These are phyloP conservation scores for Anthracocystis panici-leucophaei DNA, from an alignment of 1,284 basidiomycete genomes.

Conservation along the genomic window DNA sequence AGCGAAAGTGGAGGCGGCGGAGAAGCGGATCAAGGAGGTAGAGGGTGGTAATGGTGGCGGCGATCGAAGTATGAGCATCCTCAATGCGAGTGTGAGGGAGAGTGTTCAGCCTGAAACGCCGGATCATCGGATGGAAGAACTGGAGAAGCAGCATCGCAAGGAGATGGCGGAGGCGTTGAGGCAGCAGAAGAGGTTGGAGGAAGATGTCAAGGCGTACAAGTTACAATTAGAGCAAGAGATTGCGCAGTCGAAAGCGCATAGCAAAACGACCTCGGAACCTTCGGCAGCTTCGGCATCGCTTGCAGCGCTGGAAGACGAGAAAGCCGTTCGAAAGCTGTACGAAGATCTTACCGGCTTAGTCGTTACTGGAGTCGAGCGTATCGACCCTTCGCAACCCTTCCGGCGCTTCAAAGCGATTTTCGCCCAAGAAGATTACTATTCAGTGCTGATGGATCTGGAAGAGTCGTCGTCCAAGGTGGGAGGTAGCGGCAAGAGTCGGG, in stretches of 20 bases:
- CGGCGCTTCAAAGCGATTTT: constrained; percentile 60
- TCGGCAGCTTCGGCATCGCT: constrained; percentile 20
- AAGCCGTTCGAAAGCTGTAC: constrained; percentile 64
- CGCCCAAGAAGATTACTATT: constrained; percentile 61
- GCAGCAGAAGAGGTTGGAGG: constrained; percentile 31
- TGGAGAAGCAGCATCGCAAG: constrained; percentile 35
- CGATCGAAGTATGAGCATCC: constrained; percentile 42
- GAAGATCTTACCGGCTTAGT: constrained; percentile 67
- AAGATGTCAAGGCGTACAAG: constrained; percentile 45
- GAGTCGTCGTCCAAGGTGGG: constrained; percentile 37
- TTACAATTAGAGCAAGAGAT: constrained; percentile 52
- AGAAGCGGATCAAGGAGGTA: constrained; percentile 35
- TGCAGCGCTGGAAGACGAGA: constrained; percentile 50
- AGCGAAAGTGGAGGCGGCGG: constrained; percentile 45
- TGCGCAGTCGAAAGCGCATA: constrained; percentile 33
- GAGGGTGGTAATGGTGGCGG: constrained; percentile 17
- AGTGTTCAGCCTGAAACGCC: constrained; percentile 33
- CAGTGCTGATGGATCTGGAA: constrained; percentile 62
- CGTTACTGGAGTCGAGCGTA: constrained; percentile 53
- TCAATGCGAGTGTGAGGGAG: constrained; percentile 36
- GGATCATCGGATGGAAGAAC: constrained; percentile 21
- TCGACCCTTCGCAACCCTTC: constrained; percentile 18
- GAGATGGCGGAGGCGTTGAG: constrained; percentile 33
- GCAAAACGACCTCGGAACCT: not conserved
- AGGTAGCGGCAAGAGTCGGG: constrained; percentile 20